phyloP scores from a whole-genome alignment of 371 early-diverging fungal species.

The Apophysomyces ossiformis region DNA sequence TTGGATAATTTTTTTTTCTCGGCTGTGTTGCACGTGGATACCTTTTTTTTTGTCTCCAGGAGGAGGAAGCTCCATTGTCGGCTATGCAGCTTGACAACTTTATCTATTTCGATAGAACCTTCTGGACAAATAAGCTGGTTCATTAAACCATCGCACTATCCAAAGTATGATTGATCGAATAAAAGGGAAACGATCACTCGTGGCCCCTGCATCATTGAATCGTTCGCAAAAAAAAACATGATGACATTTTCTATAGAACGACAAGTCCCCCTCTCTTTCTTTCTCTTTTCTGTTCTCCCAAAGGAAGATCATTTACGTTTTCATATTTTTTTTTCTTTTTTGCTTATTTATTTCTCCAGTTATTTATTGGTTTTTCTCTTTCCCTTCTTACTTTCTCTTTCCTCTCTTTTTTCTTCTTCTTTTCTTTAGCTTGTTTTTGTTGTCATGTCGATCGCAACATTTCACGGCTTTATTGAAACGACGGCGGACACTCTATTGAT shows the following conservation, averaged over 20 bases:
- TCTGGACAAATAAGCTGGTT: constrained; percentile 7
- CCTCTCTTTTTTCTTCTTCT: constrained; percentile 11
- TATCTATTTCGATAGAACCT: constrained; percentile 12
- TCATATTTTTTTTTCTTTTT: not conserved
- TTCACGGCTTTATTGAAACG: constrained; percentile 58
- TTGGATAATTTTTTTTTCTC: not conserved
- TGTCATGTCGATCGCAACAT: constrained; percentile 49
- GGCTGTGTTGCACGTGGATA: constrained; percentile 5
- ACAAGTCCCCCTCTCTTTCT: constrained; percentile 8
- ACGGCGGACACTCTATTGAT: constrained; percentile 70
- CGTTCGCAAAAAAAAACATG: not conserved
- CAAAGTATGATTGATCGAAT: constrained; percentile 7
- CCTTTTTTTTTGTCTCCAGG: not conserved
- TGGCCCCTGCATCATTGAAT: constrained; percentile 2
- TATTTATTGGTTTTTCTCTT: not conserved
- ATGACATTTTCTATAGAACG: constrained; percentile 1
- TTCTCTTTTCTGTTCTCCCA: constrained; percentile 12
- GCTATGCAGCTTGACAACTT: constrained; percentile 6
- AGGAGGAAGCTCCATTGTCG: not conserved
- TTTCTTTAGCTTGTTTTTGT: constrained; percentile 12
- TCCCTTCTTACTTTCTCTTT: constrained; percentile 12
- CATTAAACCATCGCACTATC: constrained; percentile 5
- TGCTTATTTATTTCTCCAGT: not conserved
- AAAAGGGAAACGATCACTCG: constrained; percentile 9
- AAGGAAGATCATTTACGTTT: not conserved